A percentile compares a stretch with the other conserved stretches of the same genome.
phyloP scores from a whole-genome alignment of 441 rosid species.

The Populus tomentosa region DNA sequence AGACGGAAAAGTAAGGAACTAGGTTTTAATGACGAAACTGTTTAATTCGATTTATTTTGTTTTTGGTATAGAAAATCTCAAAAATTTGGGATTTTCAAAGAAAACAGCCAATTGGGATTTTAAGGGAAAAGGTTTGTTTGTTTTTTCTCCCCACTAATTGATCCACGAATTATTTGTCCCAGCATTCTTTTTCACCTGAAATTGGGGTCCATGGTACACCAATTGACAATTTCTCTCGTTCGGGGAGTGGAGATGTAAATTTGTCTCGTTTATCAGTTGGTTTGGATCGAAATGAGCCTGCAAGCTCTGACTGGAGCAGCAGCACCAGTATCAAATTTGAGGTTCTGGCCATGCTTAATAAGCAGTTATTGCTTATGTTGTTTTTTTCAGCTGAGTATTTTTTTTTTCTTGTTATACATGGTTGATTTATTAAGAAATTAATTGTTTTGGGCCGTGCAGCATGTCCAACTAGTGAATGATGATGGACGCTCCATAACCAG shows the following conservation, averaged over 20 bases:
- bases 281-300: slow-evolving; percentile 78
- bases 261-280: slow-evolving; percentile 78
- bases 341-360: slow-evolving; percentile 34
- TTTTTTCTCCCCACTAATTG: slow-evolving; percentile 1
- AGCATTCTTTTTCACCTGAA: slow-evolving; percentile 95
- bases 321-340: slow-evolving; percentile 85
- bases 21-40: neutral
- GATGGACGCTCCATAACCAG: too few relatives aligned
- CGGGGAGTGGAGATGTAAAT: slow-evolving; percentile 89
- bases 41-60: too few relatives aligned
- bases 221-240: slow-evolving; percentile 74
- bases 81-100: neutral
- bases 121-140: neutral
- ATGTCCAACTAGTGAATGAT: too few relatives aligned
- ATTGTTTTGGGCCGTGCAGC: too few relatives aligned
- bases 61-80: neutral
- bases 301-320: slow-evolving; percentile 81
- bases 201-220: slow-evolving; percentile 89
- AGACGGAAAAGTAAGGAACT: neutral
- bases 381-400: slow-evolving; percentile 3
- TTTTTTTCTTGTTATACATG: too few relatives aligned
- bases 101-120: neutral
- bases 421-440: too few relatives aligned
- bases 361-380: slow-evolving; percentile 14
- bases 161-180: slow-evolving; percentile 23